Percentiles rank a stretch among this genome's conserved stretches.
Evolutionary conservation across 2,329 filamentous ascomycete genomes (phyloP).

Genomic region (Nemania serpens): DNA sequence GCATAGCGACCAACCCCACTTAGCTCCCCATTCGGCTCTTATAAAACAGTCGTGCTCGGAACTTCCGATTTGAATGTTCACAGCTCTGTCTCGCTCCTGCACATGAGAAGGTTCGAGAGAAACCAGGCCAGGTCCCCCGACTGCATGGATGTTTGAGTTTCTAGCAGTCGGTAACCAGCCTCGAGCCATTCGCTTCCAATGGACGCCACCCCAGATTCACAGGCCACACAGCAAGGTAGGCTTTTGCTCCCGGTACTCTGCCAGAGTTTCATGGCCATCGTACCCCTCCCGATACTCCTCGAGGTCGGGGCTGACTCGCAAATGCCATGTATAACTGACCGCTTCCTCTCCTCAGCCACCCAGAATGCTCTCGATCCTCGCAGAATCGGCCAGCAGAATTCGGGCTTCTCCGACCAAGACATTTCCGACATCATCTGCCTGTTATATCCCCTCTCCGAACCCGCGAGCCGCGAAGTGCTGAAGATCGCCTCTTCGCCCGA

Average conservation of each 20-base stretch:
- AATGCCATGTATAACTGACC: conserved; percentile 5
- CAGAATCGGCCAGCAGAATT: conserved; percentile 77
- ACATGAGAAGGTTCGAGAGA: conserved; percentile 10
- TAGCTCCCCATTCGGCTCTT: neutral
- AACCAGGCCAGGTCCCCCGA: conserved; percentile 26
- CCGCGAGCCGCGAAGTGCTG: conserved; percentile 72
- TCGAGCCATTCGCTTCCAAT: conserved; percentile 33
- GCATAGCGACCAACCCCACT: neutral
- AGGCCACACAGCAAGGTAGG: conserved; percentile 43
- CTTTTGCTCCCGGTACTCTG: neutral
- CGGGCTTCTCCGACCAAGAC: conserved; percentile 80
- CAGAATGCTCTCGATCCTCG: conserved; percentile 82
- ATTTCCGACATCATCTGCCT: conserved; percentile 89
- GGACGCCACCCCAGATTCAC: conserved; percentile 38
- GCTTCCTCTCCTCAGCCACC: conserved; percentile 60
- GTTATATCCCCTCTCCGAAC: conserved; percentile 76
- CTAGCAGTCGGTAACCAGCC: conserved; percentile 34
- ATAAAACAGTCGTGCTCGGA: neutral
- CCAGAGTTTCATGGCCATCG: neutral
- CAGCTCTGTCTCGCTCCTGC: conserved; percentile 1
- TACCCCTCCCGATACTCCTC: neutral
- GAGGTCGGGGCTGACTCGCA: neutral
- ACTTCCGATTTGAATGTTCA: neutral
- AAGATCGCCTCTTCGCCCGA: conserved; percentile 50
- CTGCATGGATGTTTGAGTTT: conserved; percentile 34